Evolutionary conservation across 148 eudicot species (phyloP).

Genomic region (Cornus controversa): DNA sequence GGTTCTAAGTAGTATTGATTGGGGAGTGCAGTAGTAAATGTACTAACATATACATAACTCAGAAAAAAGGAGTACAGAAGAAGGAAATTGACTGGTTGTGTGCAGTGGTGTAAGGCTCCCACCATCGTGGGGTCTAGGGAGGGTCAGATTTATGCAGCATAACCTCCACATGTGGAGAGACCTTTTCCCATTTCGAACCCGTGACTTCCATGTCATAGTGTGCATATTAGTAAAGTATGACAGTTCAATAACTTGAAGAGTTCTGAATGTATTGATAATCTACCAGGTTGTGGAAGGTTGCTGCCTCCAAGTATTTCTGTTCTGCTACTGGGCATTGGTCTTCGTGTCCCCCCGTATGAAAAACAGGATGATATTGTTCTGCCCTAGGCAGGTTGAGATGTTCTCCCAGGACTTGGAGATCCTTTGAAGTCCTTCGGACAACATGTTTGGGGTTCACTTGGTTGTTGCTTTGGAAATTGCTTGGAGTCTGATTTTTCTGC

Average conservation of each 20-base stretch:
- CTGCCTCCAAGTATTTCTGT: slow-evolving; percentile 19
- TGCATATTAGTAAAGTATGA: neutral
- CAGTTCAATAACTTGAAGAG: neutral
- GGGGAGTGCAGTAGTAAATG: no score
- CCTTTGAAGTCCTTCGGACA: slow-evolving; percentile 19
- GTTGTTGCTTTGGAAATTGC: slow-evolving; percentile 15
- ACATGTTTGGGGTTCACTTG: slow-evolving; percentile 7
- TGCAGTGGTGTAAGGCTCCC: no score
- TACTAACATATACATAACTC: no score
- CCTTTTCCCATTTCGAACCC: no score
- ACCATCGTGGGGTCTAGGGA: no score
- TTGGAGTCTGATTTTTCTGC: slow-evolving; percentile 30
- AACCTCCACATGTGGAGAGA: no score
- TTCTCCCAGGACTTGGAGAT: slow-evolving; percentile 16
- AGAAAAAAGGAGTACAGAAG: no score
- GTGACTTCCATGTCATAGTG: no score
- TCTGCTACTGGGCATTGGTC: neutral
- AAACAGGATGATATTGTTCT: neutral
- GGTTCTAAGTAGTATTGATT: no score
- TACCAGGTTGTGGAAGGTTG: slow-evolving; percentile 45
- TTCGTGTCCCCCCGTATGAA: neutral
- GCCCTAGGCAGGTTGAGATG: neutral
- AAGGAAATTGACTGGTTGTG: no score
- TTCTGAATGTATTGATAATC: neutral
- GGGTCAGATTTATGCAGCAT: no score